Evolutionary conservation across 768 basidiomycete genomes (phyloP).

Genomic region (Xerocomellus chrysenteron): DNA sequence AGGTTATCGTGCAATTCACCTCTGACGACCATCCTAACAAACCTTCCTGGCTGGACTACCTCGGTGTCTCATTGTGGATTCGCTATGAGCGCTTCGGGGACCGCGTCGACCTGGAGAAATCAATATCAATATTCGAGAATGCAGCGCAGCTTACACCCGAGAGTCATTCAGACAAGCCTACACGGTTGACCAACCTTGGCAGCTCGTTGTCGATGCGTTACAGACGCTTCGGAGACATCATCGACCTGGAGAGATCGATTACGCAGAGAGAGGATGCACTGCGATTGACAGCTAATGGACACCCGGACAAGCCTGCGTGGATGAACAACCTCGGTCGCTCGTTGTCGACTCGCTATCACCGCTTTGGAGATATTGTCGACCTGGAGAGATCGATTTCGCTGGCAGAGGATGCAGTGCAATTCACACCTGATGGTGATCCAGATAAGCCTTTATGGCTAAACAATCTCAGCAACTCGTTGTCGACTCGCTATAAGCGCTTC

Average conservation of each 20-base stretch:
- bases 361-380: not conserved
- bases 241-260: not conserved
- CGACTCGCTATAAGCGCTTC: not conserved
- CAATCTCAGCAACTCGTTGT: not conserved
- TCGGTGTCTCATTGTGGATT: not conserved
- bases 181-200: not conserved
- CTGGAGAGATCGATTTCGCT: not conserved
- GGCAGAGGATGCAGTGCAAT: not conserved
- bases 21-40: not conserved
- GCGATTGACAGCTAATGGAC: not conserved
- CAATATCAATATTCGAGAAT: not conserved
- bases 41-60: not conserved
- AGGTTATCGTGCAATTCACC: not conserved
- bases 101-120: not conserved
- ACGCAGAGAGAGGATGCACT: not conserved
- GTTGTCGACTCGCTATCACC: not conserved
- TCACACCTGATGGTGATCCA: not conserved
- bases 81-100: not conserved
- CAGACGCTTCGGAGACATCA: not conserved
- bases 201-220: not conserved
- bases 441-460: not conserved
- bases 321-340: not conserved
- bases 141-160: not conserved
- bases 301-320: not conserved
- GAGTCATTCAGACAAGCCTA: not conserved